These are phyloP conservation scores for Thalassiosira livingstoniorum DNA, from an alignment of 352 stramenopile species.

Conservation along the genomic window DNA sequence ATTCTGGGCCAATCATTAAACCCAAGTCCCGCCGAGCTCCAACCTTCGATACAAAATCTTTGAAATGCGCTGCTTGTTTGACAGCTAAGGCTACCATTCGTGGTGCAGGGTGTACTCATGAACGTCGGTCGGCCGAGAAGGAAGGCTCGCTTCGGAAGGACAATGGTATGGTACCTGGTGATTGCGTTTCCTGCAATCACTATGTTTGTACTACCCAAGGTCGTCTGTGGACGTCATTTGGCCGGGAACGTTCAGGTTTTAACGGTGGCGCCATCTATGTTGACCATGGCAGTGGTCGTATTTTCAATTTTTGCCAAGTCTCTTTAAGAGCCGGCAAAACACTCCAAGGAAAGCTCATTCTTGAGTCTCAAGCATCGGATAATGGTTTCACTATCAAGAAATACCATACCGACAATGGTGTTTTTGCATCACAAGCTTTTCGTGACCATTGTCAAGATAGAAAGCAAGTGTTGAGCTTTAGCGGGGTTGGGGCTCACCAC, in stretches of 20 bases:
- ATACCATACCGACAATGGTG: conserved; percentile 1
- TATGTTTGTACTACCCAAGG: conserved; percentile 22
- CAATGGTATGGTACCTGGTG: conserved; percentile 23
- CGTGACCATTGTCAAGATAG: neutral
- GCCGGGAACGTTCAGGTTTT: conserved; percentile 40
- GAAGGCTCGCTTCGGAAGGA: conserved; percentile 4
- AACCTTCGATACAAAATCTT: neutral
- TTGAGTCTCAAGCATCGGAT: neutral
- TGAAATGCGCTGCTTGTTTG: conserved; percentile 36
- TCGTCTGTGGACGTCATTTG: conserved; percentile 14
- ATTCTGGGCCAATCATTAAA: conserved; percentile 7
- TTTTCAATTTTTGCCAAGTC: neutral
- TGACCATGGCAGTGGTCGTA: neutral
- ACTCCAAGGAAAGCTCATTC: neutral
- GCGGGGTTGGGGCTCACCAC: conserved; percentile 58
- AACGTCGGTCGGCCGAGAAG: neutral
- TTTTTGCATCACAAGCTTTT: neutral
- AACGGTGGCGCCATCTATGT: conserved; percentile 12
- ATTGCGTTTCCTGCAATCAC: conserved; percentile 43
- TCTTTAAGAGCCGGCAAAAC: neutral
- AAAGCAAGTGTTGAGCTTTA: conserved; percentile 24
- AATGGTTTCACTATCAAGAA: neutral
- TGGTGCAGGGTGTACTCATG: neutral
- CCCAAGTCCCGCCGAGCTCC: neutral
- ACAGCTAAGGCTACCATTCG: conserved; percentile 11